phyloP scores from a whole-genome alignment of 805 yeast species.

The Hanseniaspora lindneri region DNA sequence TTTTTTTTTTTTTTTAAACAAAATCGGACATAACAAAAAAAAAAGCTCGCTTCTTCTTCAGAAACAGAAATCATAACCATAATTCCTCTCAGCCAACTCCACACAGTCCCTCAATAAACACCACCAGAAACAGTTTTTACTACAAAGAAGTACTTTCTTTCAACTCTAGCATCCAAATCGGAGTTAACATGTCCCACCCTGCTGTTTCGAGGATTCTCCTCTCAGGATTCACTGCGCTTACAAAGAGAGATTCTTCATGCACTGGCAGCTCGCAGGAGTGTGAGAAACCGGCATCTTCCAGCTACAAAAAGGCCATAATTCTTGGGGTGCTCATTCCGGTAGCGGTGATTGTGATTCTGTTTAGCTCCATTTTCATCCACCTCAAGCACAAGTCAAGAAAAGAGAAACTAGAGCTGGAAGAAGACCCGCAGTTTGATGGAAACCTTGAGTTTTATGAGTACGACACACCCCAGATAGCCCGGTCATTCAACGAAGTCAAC shows the following conservation, averaged over 20 bases:
- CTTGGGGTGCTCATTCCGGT: slow-evolving; percentile 15
- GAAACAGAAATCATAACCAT: too few relatives aligned
- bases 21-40: too few relatives aligned
- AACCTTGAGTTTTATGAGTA: slow-evolving; percentile 16
- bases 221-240: neutral
- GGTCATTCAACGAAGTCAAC: neutral
- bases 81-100: too few relatives aligned
- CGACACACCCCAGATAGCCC: slow-evolving; percentile 13
- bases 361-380: slow-evolving; percentile 9
- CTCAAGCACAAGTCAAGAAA: slow-evolving; percentile 7
- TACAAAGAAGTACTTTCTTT: too few relatives aligned
- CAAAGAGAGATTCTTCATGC: slow-evolving; percentile 8
- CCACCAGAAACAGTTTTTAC: too few relatives aligned
- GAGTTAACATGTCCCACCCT: neutral
- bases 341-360: slow-evolving; percentile 9
- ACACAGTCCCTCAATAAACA: too few relatives aligned
- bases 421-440: slow-evolving; percentile 16
- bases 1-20: too few relatives aligned
- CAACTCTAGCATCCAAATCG: too few relatives aligned
- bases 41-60: too few relatives aligned
- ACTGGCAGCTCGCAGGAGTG: slow-evolving; percentile 12
- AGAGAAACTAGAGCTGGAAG: slow-evolving; percentile 10
- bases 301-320: slow-evolving; percentile 11
- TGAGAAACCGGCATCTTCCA: slow-evolving; percentile 13
- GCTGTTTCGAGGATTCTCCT: neutral